phyloP scores from a whole-genome alignment of 2,329 filamentous ascomycete genomes.

The Apiospora rasikravindrae region DNA sequence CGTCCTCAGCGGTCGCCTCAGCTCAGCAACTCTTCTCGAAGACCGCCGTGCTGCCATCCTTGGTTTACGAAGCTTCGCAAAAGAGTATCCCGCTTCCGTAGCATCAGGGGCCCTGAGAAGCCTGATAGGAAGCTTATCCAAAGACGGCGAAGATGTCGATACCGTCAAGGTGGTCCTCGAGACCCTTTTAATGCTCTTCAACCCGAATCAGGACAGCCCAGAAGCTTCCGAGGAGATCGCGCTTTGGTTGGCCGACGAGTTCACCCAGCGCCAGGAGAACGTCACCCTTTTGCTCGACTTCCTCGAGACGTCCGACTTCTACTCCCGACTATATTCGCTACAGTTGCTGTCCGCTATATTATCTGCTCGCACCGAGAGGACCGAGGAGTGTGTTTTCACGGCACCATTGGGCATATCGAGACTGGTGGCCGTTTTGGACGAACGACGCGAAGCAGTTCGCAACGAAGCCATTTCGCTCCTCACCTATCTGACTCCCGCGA shows the following conservation, averaged over 20 bases:
- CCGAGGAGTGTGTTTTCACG: slow-evolving; percentile 91
- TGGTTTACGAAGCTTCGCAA: slow-evolving; percentile 92
- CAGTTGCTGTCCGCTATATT: slow-evolving; percentile 89
- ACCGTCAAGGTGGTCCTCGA: slow-evolving; percentile 95
- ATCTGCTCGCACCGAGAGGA: slow-evolving; percentile 83
- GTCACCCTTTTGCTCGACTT: slow-evolving; percentile 89
- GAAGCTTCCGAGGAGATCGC: slow-evolving; percentile 97
- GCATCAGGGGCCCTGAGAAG: slow-evolving; percentile 90
- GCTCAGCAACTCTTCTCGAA: slow-evolving; percentile 89
- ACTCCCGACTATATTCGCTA: slow-evolving; percentile 87
- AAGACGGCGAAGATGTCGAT: slow-evolving; percentile 93
- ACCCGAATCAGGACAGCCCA: slow-evolving; percentile 71
- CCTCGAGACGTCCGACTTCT: slow-evolving; percentile 85
- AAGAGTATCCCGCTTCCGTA: slow-evolving; percentile 94
- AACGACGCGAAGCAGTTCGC: slow-evolving; percentile 82
- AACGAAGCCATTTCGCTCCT: slow-evolving; percentile 88
- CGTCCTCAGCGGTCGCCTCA: slow-evolving; percentile 83
- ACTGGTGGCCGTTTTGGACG: slow-evolving; percentile 82
- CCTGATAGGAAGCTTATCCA: slow-evolving; percentile 82
- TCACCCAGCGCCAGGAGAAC: slow-evolving; percentile 97
- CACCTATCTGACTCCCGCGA: slow-evolving; percentile 85
- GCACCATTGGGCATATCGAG: slow-evolving; percentile 88
- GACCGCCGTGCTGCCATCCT: slow-evolving; percentile 93
- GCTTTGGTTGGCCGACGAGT: slow-evolving; percentile 96
- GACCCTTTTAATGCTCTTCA: slow-evolving; percentile 93